Base-by-base conservation (phyloP, 306 rosid genomes). In the Cajanus cajan region DNA sequence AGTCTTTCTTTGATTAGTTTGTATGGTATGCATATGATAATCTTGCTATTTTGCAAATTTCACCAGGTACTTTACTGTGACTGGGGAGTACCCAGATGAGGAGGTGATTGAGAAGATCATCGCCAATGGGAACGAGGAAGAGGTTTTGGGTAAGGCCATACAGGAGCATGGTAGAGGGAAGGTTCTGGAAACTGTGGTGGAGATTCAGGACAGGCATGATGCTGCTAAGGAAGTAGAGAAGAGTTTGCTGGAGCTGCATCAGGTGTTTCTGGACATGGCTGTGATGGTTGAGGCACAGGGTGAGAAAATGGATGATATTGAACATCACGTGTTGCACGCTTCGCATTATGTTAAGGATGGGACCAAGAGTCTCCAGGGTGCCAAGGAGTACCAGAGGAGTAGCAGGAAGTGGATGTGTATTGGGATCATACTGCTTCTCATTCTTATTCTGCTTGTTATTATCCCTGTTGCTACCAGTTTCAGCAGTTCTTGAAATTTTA, bases 201-300 rank as follows among this genome's bases (percentile, higher is more conserved):
- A 94, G 86, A 94, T 94, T 5, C 94, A 91, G 59, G 98, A 92
- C 70, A 87, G 98, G 47, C 85, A 90, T 10, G 96, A 87, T 33
- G 68, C 96, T 2, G 97, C 98, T 0, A 90, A 87, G 72, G 98
- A 90, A 66, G 83, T 94, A 0, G 98, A 94, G 87, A 87, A 82
- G 86, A 94, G 96, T 50, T 72, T 94, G 80, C 39, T 94, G 44
- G 96, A 94, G 87, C 85, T 94, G 37, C 98, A 94, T 51, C 94
- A 92, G 73, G 89, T 94, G 81, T 94, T 92, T 33, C 57, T 94
- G 80, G 97, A 94, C 47, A 94, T 94, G 98, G 97, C 97, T 14
- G 98, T 94, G 6, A 86, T 91, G 98, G 98, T 94, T 74, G 98
- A 94, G 65, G 94, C 94, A 1, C 98, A 94, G 31, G 98, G 97